phyloP scores from a whole-genome alignment of 352 stramenopile species.

The Blastocystis sp. region DNA sequence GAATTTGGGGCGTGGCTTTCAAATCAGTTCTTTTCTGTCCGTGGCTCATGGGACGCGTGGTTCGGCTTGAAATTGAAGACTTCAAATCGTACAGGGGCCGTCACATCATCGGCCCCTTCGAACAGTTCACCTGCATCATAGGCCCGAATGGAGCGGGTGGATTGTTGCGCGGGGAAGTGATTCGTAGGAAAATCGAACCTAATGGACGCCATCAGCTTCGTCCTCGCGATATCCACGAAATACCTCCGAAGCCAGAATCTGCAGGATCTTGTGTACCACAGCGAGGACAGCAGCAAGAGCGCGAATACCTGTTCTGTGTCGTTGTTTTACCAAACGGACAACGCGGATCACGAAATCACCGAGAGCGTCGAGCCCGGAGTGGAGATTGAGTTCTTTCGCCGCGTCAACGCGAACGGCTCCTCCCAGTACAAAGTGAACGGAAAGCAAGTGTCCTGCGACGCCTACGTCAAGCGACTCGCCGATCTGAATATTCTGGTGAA shows the following conservation, averaged over 20 bases:
- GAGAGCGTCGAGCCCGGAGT: slow-evolving; percentile 72
- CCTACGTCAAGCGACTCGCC: slow-evolving; percentile 88
- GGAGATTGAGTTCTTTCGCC: slow-evolving; percentile 86
- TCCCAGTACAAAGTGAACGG: slow-evolving; percentile 80
- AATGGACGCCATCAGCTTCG: slow-evolving; percentile 95
- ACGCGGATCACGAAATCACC: slow-evolving; percentile 75
- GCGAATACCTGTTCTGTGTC: slow-evolving; percentile 82
- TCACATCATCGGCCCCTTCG: slow-evolving; percentile 91
- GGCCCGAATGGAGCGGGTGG: slow-evolving; percentile 88
- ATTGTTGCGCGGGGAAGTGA: background rate
- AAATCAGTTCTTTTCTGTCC: slow-evolving; percentile 13
- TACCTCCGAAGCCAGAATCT: slow-evolving; percentile 91
- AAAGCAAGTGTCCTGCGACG: slow-evolving; percentile 77
- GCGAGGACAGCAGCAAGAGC: slow-evolving; percentile 74
- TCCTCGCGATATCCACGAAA: slow-evolving; percentile 90
- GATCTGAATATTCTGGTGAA: slow-evolving; percentile 95
- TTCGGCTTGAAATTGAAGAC: slow-evolving; percentile 93
- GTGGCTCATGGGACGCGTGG: slow-evolving; percentile 80
- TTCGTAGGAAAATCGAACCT: slow-evolving; percentile 81
- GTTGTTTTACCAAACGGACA: slow-evolving; percentile 85
- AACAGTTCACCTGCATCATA: slow-evolving; percentile 93
- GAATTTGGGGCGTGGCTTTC: background rate
- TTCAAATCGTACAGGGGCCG: slow-evolving; percentile 96
- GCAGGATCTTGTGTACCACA: slow-evolving; percentile 90
- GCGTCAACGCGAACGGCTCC: slow-evolving; percentile 85